These are phyloP conservation scores for Curvularia sp. DNA, from an alignment of 2,329 filamentous ascomycete genomes.

Conservation along the genomic window DNA sequence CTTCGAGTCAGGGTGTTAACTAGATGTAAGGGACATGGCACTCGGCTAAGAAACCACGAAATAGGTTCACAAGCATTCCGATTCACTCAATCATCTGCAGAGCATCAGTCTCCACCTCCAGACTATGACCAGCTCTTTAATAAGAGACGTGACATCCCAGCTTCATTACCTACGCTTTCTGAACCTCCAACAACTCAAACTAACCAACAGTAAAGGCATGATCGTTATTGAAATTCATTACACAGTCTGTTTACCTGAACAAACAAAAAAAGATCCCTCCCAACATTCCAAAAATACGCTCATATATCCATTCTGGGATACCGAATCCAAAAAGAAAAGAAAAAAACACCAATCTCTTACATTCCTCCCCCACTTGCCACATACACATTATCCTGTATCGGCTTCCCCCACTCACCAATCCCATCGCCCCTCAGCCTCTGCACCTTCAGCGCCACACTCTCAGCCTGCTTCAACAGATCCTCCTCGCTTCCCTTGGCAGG, in stretches of 20 bases:
- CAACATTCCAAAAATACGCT: too few species aligned
- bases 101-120: background rate
- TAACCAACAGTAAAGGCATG: background rate
- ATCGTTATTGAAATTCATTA: too few species aligned
- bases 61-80: background rate
- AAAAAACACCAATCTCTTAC: background rate
- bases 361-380: background rate
- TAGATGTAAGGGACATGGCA: background rate
- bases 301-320: too few species aligned
- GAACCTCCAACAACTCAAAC: too few species aligned
- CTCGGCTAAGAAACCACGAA: background rate
- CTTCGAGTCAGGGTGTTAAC: background rate
- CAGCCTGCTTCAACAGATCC: slow-evolving; percentile 38
- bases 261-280: too few species aligned
- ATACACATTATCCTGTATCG: slow-evolving; percentile 1
- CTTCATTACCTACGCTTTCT: too few species aligned
- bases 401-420: slow-evolving; percentile 18
- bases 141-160: too few species aligned
- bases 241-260: too few species aligned
- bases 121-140: too few species aligned
- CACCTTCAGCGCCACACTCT: slow-evolving; percentile 35
- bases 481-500: slow-evolving; percentile 37
- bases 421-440: slow-evolving; percentile 17
- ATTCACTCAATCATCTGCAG: background rate
- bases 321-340: background rate